Evolutionary conservation across 129 eudicot genomes (phyloP).

Genomic region (Flaveria robusta): DNA sequence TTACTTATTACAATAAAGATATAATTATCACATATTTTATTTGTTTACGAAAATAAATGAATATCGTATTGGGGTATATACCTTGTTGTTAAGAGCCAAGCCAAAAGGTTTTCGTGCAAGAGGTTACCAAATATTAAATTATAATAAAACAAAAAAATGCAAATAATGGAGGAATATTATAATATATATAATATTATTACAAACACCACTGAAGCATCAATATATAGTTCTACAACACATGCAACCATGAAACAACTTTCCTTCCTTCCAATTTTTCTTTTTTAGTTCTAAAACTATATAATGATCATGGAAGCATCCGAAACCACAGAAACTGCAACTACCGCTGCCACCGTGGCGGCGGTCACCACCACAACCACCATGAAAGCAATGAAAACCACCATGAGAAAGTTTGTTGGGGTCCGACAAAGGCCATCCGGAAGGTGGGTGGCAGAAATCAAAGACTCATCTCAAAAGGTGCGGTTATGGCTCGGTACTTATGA

Average conservation of each 20-base stretch:
- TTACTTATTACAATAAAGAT: no score
- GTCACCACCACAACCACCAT: slow-evolving; percentile 25
- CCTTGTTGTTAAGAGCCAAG: slow-evolving; percentile 36
- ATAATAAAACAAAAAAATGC: neutral
- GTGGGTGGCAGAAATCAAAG: slow-evolving; percentile 91
- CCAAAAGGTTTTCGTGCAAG: slow-evolving; percentile 29
- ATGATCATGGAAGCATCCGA: slow-evolving; percentile 46
- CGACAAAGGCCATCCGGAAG: slow-evolving; percentile 84
- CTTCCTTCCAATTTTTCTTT: neutral
- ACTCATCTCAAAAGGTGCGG: slow-evolving; percentile 73
- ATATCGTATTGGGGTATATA: slow-evolving; percentile 27
- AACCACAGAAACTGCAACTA: slow-evolving; percentile 38
- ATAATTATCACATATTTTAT: neutral
- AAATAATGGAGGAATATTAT: slow-evolving; percentile 53
- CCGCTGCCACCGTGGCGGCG: neutral
- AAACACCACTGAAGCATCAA: slow-evolving; percentile 23
- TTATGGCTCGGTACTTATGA: slow-evolving; percentile 86
- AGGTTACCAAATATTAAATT: slow-evolving; percentile 4
- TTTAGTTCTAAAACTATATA: slow-evolving; percentile 8
- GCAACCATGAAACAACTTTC: slow-evolving; percentile 46
- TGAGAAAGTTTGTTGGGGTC: slow-evolving; percentile 64
- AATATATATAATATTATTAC: slow-evolving; percentile 20
- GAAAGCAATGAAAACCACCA: slow-evolving; percentile 36
- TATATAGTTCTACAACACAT: slow-evolving; percentile 42
- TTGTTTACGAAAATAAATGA: neutral